Evolutionary conservation across 768 basidiomycete genomes (phyloP), one percentile per base, ranked within the genome.

Genomic region (Naematelia encephala): DNA sequence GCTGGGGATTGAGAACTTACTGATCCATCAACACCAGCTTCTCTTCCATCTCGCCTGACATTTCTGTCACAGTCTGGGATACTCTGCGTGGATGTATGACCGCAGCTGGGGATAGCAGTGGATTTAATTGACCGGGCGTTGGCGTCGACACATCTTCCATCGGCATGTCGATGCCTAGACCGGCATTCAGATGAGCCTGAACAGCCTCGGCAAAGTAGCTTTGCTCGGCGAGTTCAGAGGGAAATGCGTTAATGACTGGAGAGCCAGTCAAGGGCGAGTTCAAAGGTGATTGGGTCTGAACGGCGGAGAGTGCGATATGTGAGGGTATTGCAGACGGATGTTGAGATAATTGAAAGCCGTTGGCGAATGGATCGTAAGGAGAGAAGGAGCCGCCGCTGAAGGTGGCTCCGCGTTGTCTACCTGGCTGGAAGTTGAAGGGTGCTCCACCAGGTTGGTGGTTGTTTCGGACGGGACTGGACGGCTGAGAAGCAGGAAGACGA

Each of bases 331-430:
- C 68, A 3, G 63, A 61, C 8, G 42, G 26, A 61, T 51, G 53
- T 54, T 56, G 27, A 47, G 56, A 26, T 43, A 45, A 54, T 34
- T 57, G 53, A 19, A 64, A 23, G 11, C 53, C 47, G 23, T 52
- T 51, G 23, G 51, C 58, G 49, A 66, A 66, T 39, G 67, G 62
- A n/a, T 66, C 61, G 53, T 61, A 50, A 28, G 61, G 60, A 39
- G 62, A 59, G 53, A 62, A 66, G 11, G 61, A 64, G 28, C 60
- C 61, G 3, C 70, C 74, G 52, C 74, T 75, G 52, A 73, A 71
- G 1, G 74, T 75, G 5, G 70, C 72, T 5, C 74, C 74, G 51
- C 74, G 27, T 42, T 73, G 74, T 51, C 74, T 52, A 26, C 72
- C 74, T 4, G 57, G 45, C 50, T 61, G 62, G 28, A 54, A 42